Conservation (phyloP, 768 basidiomycete genomes). For the Mycena kentingensis region DNA sequence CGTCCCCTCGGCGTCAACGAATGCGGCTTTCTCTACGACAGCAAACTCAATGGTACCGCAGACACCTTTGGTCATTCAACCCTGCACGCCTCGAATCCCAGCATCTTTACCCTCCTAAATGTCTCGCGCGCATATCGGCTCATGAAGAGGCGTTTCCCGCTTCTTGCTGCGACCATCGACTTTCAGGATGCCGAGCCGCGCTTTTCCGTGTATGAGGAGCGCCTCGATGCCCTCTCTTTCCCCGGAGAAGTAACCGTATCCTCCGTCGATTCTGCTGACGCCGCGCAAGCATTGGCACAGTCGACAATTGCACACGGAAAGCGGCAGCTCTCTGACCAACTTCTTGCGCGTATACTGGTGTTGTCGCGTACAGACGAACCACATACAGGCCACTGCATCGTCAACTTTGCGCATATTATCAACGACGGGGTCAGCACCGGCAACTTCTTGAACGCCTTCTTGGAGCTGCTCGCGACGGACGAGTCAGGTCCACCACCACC, state of each 20-base stretch:
- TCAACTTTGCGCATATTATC: slow-evolving; percentile 50
- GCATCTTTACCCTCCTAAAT: slow-evolving; percentile 31
- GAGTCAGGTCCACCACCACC: slow-evolving; percentile 12
- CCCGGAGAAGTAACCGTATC: slow-evolving; percentile 44
- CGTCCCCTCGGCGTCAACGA: slow-evolving; percentile 46
- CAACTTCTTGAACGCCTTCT: slow-evolving; percentile 45
- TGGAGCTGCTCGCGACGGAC: slow-evolving; percentile 41
- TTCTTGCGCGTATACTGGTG: slow-evolving; percentile 45
- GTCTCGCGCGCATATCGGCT: slow-evolving; percentile 46
- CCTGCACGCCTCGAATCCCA: slow-evolving; percentile 29
- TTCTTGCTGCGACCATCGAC: slow-evolving; percentile 47
- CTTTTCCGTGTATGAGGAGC: slow-evolving; percentile 46
- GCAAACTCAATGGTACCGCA: slow-evolving; percentile 43
- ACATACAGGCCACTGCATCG: slow-evolving; percentile 42
- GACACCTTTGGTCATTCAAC: slow-evolving; percentile 42
- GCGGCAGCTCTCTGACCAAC: slow-evolving; percentile 42
- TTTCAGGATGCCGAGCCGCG: slow-evolving; percentile 32
- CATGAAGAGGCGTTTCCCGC: slow-evolving; percentile 51
- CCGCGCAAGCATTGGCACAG: slow-evolving; percentile 33
- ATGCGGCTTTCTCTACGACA: slow-evolving; percentile 44
- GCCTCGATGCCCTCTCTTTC: slow-evolving; percentile 30
- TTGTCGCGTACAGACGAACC: slow-evolving; percentile 40
- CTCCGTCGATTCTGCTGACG: slow-evolving; percentile 34
- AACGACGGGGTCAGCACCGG: slow-evolving; percentile 50
- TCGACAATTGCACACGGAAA: slow-evolving; percentile 36